Evolutionary conservation across 2,329 filamentous ascomycete species (phyloP).

Genomic region (Thermomyces lanuginosus): DNA sequence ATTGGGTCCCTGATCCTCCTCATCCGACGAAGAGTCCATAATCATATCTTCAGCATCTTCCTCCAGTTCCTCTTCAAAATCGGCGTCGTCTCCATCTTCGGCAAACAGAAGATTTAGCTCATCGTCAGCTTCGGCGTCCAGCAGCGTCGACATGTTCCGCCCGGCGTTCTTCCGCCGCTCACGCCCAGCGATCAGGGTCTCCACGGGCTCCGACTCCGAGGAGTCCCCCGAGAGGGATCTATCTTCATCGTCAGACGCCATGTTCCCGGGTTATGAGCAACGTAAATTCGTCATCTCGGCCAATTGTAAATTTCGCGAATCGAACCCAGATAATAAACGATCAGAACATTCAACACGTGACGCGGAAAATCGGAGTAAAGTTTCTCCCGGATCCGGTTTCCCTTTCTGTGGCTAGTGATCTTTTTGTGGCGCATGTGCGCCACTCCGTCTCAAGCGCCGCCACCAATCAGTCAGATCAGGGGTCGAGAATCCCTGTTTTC

Average conservation of each 20-base stretch:
- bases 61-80: constrained; percentile 21
- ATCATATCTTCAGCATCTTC: constrained; percentile 55
- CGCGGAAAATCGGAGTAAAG: too few relatives aligned
- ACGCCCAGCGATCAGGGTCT: constrained; percentile 32
- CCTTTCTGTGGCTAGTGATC: too few relatives aligned
- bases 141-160: constrained; percentile 63
- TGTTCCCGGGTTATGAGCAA: too few relatives aligned
- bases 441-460: too few relatives aligned
- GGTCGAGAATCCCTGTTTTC: too few relatives aligned
- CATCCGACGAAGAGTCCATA: constrained; percentile 71
- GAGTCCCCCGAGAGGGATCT: constrained; percentile 14
- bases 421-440: too few relatives aligned
- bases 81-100: constrained; percentile 43
- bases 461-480: too few relatives aligned
- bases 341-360: too few relatives aligned
- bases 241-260: constrained; percentile 12
- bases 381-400: too few relatives aligned
- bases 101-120: constrained; percentile 46
- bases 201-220: constrained; percentile 12
- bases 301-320: too few relatives aligned
- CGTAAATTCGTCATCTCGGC: too few relatives aligned
- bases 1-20: constrained; percentile 53
- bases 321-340: too few relatives aligned
- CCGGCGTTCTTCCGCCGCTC: constrained; percentile 66
- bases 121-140: constrained; percentile 58